Base-by-base conservation (phyloP, 2,329 filamentous ascomycete genomes). In the Cladophialophora chaetospira region DNA sequence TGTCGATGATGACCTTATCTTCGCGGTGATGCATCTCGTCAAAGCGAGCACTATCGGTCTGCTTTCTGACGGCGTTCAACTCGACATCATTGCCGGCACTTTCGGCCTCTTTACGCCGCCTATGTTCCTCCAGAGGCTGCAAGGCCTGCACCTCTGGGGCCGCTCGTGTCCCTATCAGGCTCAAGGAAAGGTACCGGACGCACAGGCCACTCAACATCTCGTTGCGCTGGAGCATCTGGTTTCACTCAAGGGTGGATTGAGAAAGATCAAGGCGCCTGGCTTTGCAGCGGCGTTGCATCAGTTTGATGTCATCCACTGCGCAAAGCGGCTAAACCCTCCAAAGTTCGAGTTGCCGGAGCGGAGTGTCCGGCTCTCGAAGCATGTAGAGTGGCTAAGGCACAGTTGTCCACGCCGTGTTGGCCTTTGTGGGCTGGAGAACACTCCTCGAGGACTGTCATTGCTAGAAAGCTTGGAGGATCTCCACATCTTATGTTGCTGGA, bases 271-370 rank as follows among this genome's bases (percentile, higher is more conserved):
- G 11, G 26, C 40, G 5, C 50, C 50, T 10, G 50, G 50, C 11
- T 53, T 53, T 36, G 38, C 36, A 9, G 50, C 44, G 50, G 36
- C 38, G 5, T 45, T 53, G 50, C 50, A 53, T 25, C 28, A 44
- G n/a, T 53, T 53, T 13, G 50, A 44, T 19, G 40, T 53, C 28
- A 33, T 44, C 17, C 38, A 36, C 26, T 21, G 23, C 19, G 50
- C 50, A 19, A 53, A 36, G 40, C 5, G 31, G n/a, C 15, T 53
- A 26, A 11, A 2, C 8, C 21, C 2, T 10, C 50, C 50, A 2
- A 43, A 28, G 26, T 53, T 53, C 36, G 50, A 53, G 21, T 13
- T 53, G 15, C 38, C 50, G 10, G 9, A 9, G 15, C 25, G 5
- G 8, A 40, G 40, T 31, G 29, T 45, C 25, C 9, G 21, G n/a